phyloP scores from a whole-genome alignment of 106 monocot species.

The Dendrobium catenatum region DNA sequence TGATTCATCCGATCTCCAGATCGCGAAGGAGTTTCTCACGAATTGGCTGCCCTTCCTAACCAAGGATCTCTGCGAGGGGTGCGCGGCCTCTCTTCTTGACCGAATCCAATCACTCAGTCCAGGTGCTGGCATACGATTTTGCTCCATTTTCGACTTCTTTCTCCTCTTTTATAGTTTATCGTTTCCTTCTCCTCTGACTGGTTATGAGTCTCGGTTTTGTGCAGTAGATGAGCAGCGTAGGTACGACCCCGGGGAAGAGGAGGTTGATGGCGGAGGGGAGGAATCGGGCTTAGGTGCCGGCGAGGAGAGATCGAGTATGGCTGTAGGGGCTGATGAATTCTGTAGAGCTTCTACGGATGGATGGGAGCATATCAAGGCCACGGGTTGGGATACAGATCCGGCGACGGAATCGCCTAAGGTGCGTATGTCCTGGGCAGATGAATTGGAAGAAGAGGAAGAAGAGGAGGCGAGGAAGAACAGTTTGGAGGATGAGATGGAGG shows the following conservation, averaged over 20 bases:
- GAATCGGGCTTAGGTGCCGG: background rate
- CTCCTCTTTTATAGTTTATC: background rate
- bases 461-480: slow-evolving; percentile 5
- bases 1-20: slow-evolving; percentile 50
- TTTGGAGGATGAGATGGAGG: background rate
- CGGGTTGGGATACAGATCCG: slow-evolving; percentile 7
- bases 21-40: slow-evolving; percentile 78
- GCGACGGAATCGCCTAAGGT: slow-evolving; percentile 7
- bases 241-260: background rate
- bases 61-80: slow-evolving; percentile 54
- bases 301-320: background rate
- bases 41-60: slow-evolving; percentile 86
- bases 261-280: background rate
- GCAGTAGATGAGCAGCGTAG: background rate
- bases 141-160: background rate
- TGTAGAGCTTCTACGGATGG: background rate
- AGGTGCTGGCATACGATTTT: slow-evolving; percentile 21
- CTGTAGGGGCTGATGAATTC: background rate
- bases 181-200: background rate
- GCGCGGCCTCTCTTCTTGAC: slow-evolving; percentile 38
- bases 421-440: slow-evolving; percentile 5
- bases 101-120: slow-evolving; percentile 63
- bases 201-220: background rate
- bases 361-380: background rate
- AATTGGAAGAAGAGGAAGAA: slow-evolving; percentile 6